Conservation (phyloP, 805 yeast genomes). For the Suhomyces pyralidae region DNA sequence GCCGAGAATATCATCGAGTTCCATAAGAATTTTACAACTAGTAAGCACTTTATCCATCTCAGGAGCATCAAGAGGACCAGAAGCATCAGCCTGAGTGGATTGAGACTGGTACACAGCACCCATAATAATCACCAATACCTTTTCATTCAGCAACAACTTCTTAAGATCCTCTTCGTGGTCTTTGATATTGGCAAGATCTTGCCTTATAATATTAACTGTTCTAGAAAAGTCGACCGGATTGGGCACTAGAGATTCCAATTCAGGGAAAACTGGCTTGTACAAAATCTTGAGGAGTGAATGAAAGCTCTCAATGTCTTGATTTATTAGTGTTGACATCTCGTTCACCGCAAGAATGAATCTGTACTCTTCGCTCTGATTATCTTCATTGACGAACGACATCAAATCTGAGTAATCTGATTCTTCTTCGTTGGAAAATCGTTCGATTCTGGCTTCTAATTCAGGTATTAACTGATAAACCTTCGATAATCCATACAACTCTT, state of each 20-base stretch:
- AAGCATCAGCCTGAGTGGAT: constrained; percentile 14
- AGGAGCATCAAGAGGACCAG: constrained; percentile 4
- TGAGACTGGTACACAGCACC: constrained; percentile 53
- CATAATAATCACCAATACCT: constrained; percentile 69
- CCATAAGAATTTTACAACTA: constrained; percentile 48
- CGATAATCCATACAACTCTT: constrained; percentile 21
- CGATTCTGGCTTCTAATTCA: constrained; percentile 17
- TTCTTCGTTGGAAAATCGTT: constrained; percentile 19
- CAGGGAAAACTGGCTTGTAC: constrained; percentile 67
- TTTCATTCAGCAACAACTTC: constrained; percentile 55
- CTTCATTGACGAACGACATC: constrained; percentile 25
- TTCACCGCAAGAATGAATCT: constrained; percentile 54
- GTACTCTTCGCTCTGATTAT: constrained; percentile 40
- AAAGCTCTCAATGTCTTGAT: constrained; percentile 50
- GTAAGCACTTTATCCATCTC: constrained; percentile 35
- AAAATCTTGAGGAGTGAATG: constrained; percentile 48
- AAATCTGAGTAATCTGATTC: constrained; percentile 31
- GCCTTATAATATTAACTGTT: constrained; percentile 50
- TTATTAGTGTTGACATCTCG: constrained; percentile 51
- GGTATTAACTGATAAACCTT: constrained; percentile 22
- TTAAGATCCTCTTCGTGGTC: constrained; percentile 35
- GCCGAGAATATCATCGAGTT: constrained; percentile 41
- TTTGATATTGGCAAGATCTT: constrained; percentile 33
- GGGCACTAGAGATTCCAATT: constrained; percentile 59
- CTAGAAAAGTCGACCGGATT: constrained; percentile 61